Percentiles rank a stretch among this genome's conserved stretches.
Conservation (phyloP, 306 rosid species). For the Pyrus bretschneideri region DNA sequence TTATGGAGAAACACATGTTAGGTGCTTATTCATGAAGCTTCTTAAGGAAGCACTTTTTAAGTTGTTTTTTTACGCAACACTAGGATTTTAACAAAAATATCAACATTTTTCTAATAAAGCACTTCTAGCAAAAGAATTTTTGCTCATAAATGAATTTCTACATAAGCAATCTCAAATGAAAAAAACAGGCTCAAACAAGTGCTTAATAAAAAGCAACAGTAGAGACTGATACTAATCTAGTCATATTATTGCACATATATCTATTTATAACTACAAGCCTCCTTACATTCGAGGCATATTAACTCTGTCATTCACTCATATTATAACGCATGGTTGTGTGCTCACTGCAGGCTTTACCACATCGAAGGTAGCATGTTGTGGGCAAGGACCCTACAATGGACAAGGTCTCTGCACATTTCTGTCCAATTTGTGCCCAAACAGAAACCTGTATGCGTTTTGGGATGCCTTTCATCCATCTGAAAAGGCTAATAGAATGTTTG, state of each 20-base stretch:
- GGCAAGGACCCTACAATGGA: conserved; percentile 83
- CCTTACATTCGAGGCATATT: not conserved
- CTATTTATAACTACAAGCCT: too few relatives aligned
- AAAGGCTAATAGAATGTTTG: conserved; percentile 51
- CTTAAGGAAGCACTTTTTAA: not conserved
- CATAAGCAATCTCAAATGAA: too few relatives aligned
- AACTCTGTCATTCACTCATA: not conserved
- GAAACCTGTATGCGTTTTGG: conserved; percentile 61
- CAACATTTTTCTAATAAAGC: not conserved
- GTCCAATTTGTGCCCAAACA: conserved; percentile 58
- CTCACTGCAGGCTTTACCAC: conserved; percentile 44
- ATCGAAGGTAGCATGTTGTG: conserved; percentile 66
- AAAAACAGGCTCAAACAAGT: too few relatives aligned
- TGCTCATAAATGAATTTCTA: too few relatives aligned
- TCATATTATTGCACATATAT: not conserved
- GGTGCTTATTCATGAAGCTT: too few relatives aligned
- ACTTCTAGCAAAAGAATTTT: not conserved
- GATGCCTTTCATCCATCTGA: conserved; percentile 75
- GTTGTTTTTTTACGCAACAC: not conserved
- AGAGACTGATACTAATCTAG: not conserved
- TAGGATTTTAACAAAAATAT: not conserved
- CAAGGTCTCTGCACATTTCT: conserved; percentile 53
- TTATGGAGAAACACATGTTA: not conserved
- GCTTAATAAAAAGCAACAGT: not conserved
- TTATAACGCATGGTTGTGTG: not conserved